Evolutionary conservation across 345 rosid genomes (phyloP).

Genomic region (Lagerstroemia speciosa): DNA sequence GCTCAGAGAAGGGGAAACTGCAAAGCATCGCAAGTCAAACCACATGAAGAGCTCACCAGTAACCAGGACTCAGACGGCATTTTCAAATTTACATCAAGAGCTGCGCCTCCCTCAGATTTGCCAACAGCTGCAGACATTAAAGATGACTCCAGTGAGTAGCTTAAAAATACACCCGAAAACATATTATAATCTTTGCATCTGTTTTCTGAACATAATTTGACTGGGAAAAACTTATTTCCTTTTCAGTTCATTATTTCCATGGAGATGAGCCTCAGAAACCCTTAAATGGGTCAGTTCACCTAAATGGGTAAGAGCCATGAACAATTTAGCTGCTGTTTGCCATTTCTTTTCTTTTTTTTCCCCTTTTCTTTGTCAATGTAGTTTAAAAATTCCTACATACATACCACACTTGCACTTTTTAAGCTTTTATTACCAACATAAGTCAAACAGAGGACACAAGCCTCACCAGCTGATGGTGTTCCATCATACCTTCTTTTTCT

Average conservation of each 20-base stretch:
- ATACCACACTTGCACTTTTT: background rate
- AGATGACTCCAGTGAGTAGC: background rate
- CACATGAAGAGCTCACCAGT: slow-evolving; percentile 37
- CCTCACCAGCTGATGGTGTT: slow-evolving; percentile 52
- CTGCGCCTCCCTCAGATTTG: slow-evolving; percentile 2
- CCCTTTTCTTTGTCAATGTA: background rate
- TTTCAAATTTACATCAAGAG: slow-evolving; percentile 1
- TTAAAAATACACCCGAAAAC: background rate
- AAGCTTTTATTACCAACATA: background rate
- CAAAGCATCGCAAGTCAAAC: background rate
- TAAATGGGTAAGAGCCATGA: background rate
- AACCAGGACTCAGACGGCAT: slow-evolving; percentile 42
- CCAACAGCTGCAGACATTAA: background rate
- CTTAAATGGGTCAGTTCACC: background rate
- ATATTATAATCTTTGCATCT: background rate
- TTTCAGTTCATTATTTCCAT: background rate
- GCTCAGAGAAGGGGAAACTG: background rate
- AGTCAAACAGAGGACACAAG: slow-evolving; percentile 5
- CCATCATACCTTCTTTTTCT: slow-evolving; percentile 62
- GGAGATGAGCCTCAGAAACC: background rate
- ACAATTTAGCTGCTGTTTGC: background rate
- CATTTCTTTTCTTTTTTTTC: background rate
- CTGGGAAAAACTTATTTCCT: background rate
- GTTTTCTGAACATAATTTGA: background rate
- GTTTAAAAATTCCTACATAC: background rate